phyloP scores from a whole-genome alignment of 1,284 basidiomycete genomes.

The Athelia sp. region DNA sequence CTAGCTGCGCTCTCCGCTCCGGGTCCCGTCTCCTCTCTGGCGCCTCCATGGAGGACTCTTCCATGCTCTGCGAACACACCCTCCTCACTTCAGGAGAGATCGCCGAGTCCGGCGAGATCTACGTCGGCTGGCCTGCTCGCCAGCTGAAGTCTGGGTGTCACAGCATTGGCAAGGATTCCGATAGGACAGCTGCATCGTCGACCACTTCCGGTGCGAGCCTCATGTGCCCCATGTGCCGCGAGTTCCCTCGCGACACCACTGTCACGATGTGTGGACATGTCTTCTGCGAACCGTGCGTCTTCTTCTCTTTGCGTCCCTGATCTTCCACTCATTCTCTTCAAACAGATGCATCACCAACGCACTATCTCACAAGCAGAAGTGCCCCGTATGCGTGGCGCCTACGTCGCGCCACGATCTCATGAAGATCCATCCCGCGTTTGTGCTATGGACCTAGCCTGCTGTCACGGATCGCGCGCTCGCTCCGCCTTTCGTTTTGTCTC shows the following conservation, averaged over 20 bases:
- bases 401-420: neutral
- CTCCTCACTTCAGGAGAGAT: constrained; percentile 42
- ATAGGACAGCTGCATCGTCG: neutral
- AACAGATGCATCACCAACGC: constrained; percentile 12
- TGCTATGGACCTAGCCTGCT: too few relatives aligned
- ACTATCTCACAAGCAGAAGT: constrained; percentile 6
- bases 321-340: neutral
- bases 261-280: constrained; percentile 22
- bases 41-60: constrained; percentile 43
- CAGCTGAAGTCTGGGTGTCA: constrained; percentile 8
- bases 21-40: constrained; percentile 44
- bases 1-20: constrained; percentile 34
- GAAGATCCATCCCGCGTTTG: neutral
- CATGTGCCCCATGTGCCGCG: constrained; percentile 13
- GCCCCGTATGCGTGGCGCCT: constrained; percentile 14
- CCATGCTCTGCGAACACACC: constrained; percentile 44
- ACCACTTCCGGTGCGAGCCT: constrained; percentile 1
- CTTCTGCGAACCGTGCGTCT: constrained; percentile 25
- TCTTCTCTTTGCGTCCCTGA: neutral
- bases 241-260: constrained; percentile 12
- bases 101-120: constrained; percentile 33
- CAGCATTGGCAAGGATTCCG: neutral
- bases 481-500: too few relatives aligned
- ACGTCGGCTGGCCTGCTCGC: constrained; percentile 39
- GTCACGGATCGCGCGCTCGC: too few relatives aligned